Percentiles rank a stretch among this genome's conserved stretches.
These are phyloP conservation scores for Colletotrichum acutatum DNA, from an alignment of 2,329 filamentous ascomycete genomes.

Conservation along the genomic window DNA sequence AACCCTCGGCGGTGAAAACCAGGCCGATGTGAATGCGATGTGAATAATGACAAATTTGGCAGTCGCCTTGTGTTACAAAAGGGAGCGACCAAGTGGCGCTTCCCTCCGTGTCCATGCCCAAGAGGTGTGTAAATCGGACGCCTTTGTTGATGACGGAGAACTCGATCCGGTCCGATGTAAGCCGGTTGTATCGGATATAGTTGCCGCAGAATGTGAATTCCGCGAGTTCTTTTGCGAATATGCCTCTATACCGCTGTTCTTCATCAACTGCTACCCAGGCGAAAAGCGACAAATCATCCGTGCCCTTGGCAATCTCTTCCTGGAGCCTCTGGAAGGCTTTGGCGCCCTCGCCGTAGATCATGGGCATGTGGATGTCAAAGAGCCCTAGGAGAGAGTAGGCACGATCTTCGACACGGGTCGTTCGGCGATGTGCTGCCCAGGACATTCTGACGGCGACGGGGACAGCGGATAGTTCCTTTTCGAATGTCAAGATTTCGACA, in stretches of 20 bases:
- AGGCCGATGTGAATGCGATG: background rate
- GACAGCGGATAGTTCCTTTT: background rate
- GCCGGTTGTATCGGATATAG: background rate
- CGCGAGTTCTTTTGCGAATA: background rate
- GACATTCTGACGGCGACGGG: slow-evolving; percentile 41
- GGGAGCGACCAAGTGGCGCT: background rate
- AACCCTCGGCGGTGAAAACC: background rate
- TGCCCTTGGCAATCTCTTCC: background rate
- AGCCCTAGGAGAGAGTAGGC: slow-evolving; percentile 44
- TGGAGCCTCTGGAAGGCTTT: slow-evolving; percentile 40
- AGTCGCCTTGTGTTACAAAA: background rate
- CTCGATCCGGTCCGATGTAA: background rate
- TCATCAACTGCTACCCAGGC: background rate
- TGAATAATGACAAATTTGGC: background rate
- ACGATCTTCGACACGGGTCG: slow-evolving; percentile 38
- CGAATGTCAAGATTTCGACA: background rate
- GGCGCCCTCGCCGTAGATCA: slow-evolving; percentile 43
- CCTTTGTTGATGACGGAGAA: slow-evolving; percentile 19
- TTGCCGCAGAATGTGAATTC: background rate
- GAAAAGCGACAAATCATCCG: slow-evolving; percentile 12
- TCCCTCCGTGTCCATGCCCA: background rate
- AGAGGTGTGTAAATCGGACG: background rate
- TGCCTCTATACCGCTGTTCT: background rate
- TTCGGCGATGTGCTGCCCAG: slow-evolving; percentile 41
- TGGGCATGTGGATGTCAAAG: slow-evolving; percentile 42